Percentiles rank a stretch among this genome's conserved stretches.
Conservation (phyloP, 2,329 filamentous ascomycete genomes). For the Scedosporium dehoogii region DNA sequence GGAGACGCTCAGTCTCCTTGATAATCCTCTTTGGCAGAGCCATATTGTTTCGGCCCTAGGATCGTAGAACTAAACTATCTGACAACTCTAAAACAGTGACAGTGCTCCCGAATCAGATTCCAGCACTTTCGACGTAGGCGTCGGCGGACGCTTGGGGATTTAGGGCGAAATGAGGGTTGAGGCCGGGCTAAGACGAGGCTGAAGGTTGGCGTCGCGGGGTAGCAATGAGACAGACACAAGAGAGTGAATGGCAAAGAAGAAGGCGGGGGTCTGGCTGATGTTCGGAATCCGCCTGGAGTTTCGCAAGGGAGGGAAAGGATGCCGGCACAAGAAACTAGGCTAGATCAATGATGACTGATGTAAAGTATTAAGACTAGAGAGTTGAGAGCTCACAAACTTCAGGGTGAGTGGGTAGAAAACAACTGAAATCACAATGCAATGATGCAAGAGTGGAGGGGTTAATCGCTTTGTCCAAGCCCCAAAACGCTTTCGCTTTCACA, state of each 20-base stretch:
- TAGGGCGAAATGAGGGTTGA: not conserved
- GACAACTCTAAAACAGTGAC: not conserved
- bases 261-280: not conserved
- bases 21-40: conserved; percentile 92
- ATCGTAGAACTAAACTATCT: not conserved
- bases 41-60: conserved; percentile 28
- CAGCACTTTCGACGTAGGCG: conserved; percentile 1
- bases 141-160: not conserved
- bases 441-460: too few relatives aligned
- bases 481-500: too few relatives aligned
- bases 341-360: too few relatives aligned
- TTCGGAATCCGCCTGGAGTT: too few relatives aligned
- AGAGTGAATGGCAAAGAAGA: not conserved
- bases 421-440: too few relatives aligned
- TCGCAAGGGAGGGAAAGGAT: too few relatives aligned
- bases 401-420: too few relatives aligned
- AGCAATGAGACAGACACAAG: not conserved
- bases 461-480: too few relatives aligned
- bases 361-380: too few relatives aligned
- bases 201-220: conserved; percentile 5
- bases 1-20: conserved; percentile 95
- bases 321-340: too few relatives aligned
- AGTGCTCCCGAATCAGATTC: not conserved
- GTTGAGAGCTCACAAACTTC: too few relatives aligned
- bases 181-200: not conserved